Evolutionary conservation across 1,139 yeast species (phyloP), one percentile per base, ranked within the genome.

Genomic region (Lodderomyces metapsilosis): DNA sequence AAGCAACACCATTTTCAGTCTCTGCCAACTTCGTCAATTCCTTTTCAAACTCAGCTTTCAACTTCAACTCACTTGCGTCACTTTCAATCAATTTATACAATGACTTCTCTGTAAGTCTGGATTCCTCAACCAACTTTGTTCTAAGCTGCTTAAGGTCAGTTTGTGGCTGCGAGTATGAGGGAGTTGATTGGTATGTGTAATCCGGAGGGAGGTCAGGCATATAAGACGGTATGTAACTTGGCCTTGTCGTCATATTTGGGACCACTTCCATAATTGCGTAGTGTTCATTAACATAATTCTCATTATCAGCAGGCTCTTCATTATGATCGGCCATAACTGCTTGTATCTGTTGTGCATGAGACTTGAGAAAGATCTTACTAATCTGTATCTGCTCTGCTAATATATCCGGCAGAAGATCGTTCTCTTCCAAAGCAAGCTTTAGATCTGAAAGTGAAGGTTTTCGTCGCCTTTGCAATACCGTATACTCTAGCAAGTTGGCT

Each of bases 201-300:
- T 88, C 96, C 0, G 98, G 96, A 1, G 98, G 98, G 30, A 89
- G 71, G 17, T 80, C 82, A 0, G 98, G 98, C 54, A 91, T 66
- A 80, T 88, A 88, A 4, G 65, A 54, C 0, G 95, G 95, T 4
- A 87, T 74, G 50, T 81, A 79, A 2, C 58, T 55, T n/a, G 80
- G 81, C 32, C 70, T 62, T n/a, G 27, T 12, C 22, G 74, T 66
- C 11, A 72, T 67, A 13, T 82, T 71, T 0, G 92, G 86, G 6
- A 82, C 74, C 31, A 81, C 64, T 38, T 68, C 67, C 1, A 78
- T 64, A 5, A 78, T 69, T 45, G 76, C 79, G 40, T 76, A 74
- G 25, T 68, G 69, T 44, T 80, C 77, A 38, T 72, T 69, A 33
- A 15, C 3, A 3, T 18, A 28, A 8, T 5, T 15, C 10, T 28